Percentiles rank a stretch among this genome's conserved stretches.
Evolutionary conservation across 2,329 filamentous ascomycete genomes (phyloP).

Genomic region (Rhinocladiella mackenziei): DNA sequence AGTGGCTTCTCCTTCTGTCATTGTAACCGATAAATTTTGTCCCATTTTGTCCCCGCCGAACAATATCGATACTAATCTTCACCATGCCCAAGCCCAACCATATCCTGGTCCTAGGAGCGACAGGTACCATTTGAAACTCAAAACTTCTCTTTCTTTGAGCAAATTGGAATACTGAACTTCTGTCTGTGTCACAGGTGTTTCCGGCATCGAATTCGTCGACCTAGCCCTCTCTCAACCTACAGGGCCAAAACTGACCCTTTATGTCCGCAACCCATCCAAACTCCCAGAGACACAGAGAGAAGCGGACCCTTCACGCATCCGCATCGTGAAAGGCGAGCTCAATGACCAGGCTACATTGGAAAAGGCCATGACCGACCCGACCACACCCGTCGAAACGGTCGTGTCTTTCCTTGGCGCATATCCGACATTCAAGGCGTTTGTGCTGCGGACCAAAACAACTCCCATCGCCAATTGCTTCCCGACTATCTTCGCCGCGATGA

Average conservation of each 20-base stretch:
- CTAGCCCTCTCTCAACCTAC: constrained; percentile 2
- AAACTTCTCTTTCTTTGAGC: background rate
- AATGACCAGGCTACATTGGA: constrained; percentile 6
- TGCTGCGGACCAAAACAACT: constrained; percentile 10
- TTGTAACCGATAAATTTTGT: background rate
- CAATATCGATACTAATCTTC: background rate
- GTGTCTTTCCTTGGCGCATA: constrained; percentile 15
- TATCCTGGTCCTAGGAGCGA: constrained; percentile 10
- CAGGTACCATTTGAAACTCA: background rate
- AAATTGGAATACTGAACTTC: no score
- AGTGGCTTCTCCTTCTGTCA: no score
- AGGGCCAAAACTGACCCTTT: constrained; percentile 12
- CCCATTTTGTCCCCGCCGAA: background rate
- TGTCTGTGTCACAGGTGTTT: background rate
- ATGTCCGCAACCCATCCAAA: constrained; percentile 7
- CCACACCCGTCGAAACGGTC: constrained; percentile 6
- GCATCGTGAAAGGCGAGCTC: constrained; percentile 13
- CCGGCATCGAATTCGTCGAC: constrained; percentile 13
- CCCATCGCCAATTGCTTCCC: constrained; percentile 14
- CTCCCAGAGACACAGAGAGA: constrained; percentile 2
- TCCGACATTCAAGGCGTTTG: constrained; percentile 4
- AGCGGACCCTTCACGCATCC: constrained; percentile 1
- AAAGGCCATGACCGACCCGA: constrained; percentile 5
- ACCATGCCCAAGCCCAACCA: constrained; percentile 2
- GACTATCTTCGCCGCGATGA: constrained; percentile 12